phyloP scores from a whole-genome alignment of 371 early-diverging fungal species.

The Haplosporangium sp. region DNA sequence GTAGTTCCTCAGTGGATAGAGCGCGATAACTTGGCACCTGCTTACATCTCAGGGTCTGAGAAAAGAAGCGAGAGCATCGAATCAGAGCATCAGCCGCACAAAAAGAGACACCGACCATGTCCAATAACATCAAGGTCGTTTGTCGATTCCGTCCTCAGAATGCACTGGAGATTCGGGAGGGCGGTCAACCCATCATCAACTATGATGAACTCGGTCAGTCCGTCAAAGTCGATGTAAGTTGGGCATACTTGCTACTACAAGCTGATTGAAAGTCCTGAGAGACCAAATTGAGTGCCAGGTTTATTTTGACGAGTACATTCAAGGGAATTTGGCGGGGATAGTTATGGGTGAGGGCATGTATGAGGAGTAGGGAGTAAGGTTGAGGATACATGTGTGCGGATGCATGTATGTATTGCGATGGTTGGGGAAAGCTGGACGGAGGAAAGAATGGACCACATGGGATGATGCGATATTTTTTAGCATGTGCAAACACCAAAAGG shows the following conservation, averaged over 20 bases:
- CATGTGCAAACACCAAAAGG: conserved; percentile 15
- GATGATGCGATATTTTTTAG: conserved; percentile 9
- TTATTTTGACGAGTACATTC: too few relatives aligned
- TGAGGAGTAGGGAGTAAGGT: neutral
- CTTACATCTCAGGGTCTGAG: neutral
- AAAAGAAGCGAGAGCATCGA: neutral
- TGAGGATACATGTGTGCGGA: neutral
- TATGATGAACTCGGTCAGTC: conserved; percentile 86
- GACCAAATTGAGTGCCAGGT: too few relatives aligned
- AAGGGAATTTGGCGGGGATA: neutral
- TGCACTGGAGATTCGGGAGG: conserved; percentile 87
- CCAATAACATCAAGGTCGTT: conserved; percentile 94
- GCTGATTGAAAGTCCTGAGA: neutral
- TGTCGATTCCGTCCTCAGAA: conserved; percentile 98
- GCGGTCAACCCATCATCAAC: conserved; percentile 86
- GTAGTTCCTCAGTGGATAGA: too few relatives aligned
- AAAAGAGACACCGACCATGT: conserved; percentile 26
- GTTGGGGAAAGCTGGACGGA: neutral
- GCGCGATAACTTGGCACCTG: too few relatives aligned
- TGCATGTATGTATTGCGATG: neutral
- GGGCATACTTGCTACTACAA: neutral
- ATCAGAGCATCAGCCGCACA: neutral
- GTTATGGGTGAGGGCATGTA: neutral
- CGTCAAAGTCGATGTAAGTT: conserved; percentile 76
- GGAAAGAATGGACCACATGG: neutral